Base-by-base conservation (phyloP, 495 filamentous ascomycete genomes). In the Hypoxylon fuscum region DNA sequence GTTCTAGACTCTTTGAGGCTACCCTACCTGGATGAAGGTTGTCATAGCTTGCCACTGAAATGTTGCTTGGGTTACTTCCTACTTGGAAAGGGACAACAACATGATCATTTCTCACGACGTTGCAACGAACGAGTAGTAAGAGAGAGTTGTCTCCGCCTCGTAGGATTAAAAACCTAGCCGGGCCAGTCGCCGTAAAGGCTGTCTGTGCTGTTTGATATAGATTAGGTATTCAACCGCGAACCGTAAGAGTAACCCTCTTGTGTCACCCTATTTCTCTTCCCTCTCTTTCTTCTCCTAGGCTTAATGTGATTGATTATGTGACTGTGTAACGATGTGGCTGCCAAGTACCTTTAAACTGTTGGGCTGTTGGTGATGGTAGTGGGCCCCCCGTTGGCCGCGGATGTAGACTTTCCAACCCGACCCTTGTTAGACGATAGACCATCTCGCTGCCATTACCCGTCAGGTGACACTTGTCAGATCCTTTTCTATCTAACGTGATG, bases 331-430 rank as follows among this genome's bases (percentile, higher is more conserved):
- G 32, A 55, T 15, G 60, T 54, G 56, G 58, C 55, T 44, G 64
- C 55, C 60, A 59, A 68, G 55, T 51, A 27, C 15, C 49, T 47
- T 32, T 49, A 34, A 54, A 50, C 41, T 38, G 62, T 56, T 56
- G 50, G 56, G 51, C 51, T 51, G 40, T 60, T 46, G 15, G 43
- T 41, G 37, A 59, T 59, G 49, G 55, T 27, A 38, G 62, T 68
- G 64, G 68, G 35, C 64, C 68, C 40, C 55, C 8, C 12, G 2
- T 11, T 38, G 35, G 35, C 25, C 68, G 68, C 68, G 68, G 68
- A 70, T 68, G 60, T 62, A 64, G 43, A 65, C 38, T 54, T n/a
- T 18, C 59, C 64, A 70, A 68, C 54, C 68, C 68, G 68, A 70
- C 68, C 68, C 68, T 62, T 68, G 64, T 49, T 59, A 49, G 53